Evolutionary conservation across 179 eudicot genomes (phyloP), one percentile per base, ranked within the genome.

Genomic region (Vitellaria paradoxa): DNA sequence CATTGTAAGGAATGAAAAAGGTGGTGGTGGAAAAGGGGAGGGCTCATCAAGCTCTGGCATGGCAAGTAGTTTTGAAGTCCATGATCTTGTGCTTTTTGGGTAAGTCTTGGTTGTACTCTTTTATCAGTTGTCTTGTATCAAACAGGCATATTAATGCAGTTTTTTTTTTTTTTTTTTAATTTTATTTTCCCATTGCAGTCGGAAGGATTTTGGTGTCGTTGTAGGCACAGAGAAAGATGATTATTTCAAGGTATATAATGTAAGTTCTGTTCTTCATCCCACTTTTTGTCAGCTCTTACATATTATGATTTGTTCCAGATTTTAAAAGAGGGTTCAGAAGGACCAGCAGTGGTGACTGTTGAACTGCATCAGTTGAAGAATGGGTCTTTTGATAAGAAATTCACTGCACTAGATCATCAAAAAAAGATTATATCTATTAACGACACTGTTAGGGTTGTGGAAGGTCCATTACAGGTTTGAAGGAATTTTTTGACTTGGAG

Each of bases 21-120:
- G n/a, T 61, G 81, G 74, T 56, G 85, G 84, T 18, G 85, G 78
- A 18, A 90, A 89, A 81, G 89, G 90, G 76, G 96, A 91, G 81
- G 93, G 92, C 70, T 86, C 94, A 17, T 88, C 97, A 26, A 90
- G 91, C 66, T 77, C 92, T 53, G 64, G 73, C 20, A 78, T 72
- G 68, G 85, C 78, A 75, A 82, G 82, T 81, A 69, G 78, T 78
- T 89, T 92, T 84, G 96, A 91, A 86, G 87, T 93, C 71, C 88
- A 91, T 78, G 97, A 96, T 84, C 89, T 96, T 73, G 99, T 96
- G 74, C 85, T 91, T 68, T 91, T 92, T 73, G 91, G 94, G 99
- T 93, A 81, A 64, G 89, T 71, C 47, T 7, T 21, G 8, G 52
- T 42, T n/a, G 15, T 53, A 53, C 70, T 37, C 53, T 52, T 72